Conservation (phyloP, 371 early-diverging fungal genomes). For the Rhizopus sp. region DNA sequence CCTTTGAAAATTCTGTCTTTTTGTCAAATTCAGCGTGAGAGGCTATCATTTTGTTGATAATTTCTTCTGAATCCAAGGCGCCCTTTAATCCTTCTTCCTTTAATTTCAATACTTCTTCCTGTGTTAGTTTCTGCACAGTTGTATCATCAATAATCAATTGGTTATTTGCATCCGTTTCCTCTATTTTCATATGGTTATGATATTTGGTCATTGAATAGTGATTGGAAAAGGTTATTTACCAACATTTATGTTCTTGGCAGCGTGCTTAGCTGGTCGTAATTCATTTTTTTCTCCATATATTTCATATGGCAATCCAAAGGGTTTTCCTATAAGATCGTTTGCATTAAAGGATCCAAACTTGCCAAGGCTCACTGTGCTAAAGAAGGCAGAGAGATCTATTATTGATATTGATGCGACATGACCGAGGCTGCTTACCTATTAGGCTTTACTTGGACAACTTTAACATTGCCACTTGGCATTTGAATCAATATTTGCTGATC, state of each 20-base stretch:
- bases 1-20: conserved; percentile 95
- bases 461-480: conserved; percentile 87
- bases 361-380: conserved; percentile 75
- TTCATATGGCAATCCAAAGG: conserved; percentile 85
- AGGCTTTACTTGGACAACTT: conserved; percentile 71
- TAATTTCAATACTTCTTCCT: conserved; percentile 83
- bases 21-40: conserved; percentile 85
- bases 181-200: conserved; percentile 21
- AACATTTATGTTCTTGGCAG: conserved; percentile 36
- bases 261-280: conserved; percentile 45
- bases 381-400: not conserved
- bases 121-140: conserved; percentile 77
- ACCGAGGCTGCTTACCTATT: conserved; percentile 47
- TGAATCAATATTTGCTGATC: conserved; percentile 73
- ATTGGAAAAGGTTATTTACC: conserved; percentile 31
- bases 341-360: conserved; percentile 91
- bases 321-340: conserved; percentile 78
- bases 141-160: conserved; percentile 74
- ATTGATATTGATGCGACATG: conserved; percentile 1
- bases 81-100: conserved; percentile 79
- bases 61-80: conserved; percentile 58
- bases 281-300: conserved; percentile 63
- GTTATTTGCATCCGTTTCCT: conserved; percentile 88
- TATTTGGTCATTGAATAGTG: not conserved
- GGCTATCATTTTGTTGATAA: conserved; percentile 78